Evolutionary conservation across 225 moss, liverwort and hornwort species (phyloP).

Genomic region (Antitrichia curtipendula): DNA sequence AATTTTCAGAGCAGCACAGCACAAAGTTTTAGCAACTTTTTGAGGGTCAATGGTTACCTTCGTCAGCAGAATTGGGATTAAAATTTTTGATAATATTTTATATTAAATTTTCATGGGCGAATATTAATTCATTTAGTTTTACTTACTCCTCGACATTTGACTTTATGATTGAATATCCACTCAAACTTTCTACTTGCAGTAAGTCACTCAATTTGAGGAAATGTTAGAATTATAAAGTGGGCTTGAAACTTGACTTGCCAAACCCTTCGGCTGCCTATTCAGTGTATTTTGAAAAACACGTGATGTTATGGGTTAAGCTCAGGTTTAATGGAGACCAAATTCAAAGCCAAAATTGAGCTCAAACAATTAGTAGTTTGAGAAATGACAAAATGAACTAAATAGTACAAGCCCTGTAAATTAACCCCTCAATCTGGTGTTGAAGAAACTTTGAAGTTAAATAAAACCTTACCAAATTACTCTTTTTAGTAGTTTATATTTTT

Average conservation of each 20-base stretch:
- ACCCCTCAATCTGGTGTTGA: too few species aligned
- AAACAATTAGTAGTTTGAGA: background rate
- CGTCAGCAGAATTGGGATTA: background rate
- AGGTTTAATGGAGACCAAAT: background rate
- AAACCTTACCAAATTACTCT: too few species aligned
- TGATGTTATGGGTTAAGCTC: background rate
- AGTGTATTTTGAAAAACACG: background rate
- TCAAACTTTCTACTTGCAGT: background rate
- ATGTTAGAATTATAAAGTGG: background rate
- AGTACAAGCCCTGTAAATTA: background rate
- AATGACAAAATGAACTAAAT: background rate
- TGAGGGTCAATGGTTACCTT: background rate
- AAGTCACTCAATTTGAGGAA: background rate
- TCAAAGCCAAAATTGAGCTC: background rate
- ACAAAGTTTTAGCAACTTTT: background rate
- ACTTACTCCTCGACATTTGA: too few species aligned
- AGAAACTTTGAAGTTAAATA: too few species aligned
- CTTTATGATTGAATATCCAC: too few species aligned
- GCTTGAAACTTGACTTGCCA: background rate
- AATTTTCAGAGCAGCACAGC: background rate
- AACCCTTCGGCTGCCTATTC: background rate
- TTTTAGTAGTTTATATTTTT: too few species aligned
- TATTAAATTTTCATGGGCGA: too few species aligned
- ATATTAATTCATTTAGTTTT: too few species aligned
- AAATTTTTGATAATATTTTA: too few species aligned